phyloP scores from a whole-genome alignment of 2,329 filamentous ascomycete genomes.

The Cyanodermella asteris region DNA sequence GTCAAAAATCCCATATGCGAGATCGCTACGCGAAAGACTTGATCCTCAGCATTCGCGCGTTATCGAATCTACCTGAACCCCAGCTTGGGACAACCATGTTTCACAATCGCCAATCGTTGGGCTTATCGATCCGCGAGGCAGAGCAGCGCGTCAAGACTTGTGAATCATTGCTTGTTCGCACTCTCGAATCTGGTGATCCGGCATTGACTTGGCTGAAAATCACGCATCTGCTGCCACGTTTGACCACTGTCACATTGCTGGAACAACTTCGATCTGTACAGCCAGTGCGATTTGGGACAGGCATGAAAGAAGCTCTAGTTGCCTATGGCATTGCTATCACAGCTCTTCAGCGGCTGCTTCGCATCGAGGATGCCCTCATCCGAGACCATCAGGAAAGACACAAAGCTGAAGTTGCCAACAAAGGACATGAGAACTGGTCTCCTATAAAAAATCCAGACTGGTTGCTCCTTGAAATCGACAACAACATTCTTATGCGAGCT shows the following conservation, averaged over 20 bases:
- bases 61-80: background rate
- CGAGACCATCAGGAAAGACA: slow-evolving; percentile 12
- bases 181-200: background rate
- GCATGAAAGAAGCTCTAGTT: slow-evolving; percentile 18
- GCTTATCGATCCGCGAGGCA: no score
- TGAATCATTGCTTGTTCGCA: background rate
- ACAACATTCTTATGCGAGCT: slow-evolving; percentile 35
- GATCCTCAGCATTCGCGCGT: slow-evolving; percentile 1
- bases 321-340: slow-evolving; percentile 19
- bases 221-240: slow-evolving; percentile 19
- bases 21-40: no score
- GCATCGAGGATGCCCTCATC: slow-evolving; percentile 18
- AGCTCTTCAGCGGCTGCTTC: slow-evolving; percentile 20
- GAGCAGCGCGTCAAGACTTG: background rate
- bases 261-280: slow-evolving; percentile 19
- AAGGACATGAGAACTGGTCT: slow-evolving; percentile 25
- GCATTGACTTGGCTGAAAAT: slow-evolving; percentile 16
- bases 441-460: slow-evolving; percentile 32
- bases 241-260: slow-evolving; percentile 20
- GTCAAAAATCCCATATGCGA: no score
- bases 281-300: slow-evolving; percentile 10
- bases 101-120: no score
- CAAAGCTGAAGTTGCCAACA: slow-evolving; percentile 15
- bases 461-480: slow-evolving; percentile 43
- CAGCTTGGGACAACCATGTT: background rate